Evolutionary conservation across 2,329 filamentous ascomycete genomes (phyloP).

Genomic region (Xylaria sp.): DNA sequence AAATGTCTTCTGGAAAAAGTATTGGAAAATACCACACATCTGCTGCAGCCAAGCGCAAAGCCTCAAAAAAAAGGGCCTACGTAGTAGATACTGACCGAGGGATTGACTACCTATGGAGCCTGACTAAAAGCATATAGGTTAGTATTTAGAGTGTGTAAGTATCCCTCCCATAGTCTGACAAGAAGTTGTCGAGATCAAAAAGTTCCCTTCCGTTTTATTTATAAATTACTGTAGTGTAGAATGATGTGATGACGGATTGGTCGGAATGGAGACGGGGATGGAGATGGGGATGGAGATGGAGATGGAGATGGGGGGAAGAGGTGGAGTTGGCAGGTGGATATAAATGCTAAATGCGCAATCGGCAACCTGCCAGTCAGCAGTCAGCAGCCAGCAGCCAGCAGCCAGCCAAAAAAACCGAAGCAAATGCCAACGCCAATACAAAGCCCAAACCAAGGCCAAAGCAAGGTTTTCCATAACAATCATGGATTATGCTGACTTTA

Average conservation of each 20-base stretch:
- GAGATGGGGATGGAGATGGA: neutral
- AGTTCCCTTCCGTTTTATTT: slow-evolving; percentile 6
- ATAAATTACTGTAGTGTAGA: neutral
- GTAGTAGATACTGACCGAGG: neutral
- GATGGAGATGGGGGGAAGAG: neutral
- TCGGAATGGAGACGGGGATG: too few relatives aligned
- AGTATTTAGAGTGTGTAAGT: neutral
- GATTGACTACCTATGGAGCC: neutral
- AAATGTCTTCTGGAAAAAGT: slow-evolving; percentile 29
- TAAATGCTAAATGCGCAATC: slow-evolving; percentile 3
- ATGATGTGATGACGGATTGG: slow-evolving; percentile 20
- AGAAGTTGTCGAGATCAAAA: neutral
- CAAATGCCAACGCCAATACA: neutral
- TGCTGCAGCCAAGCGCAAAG: neutral
- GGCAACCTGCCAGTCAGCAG: slow-evolving; percentile 11
- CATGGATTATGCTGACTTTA: slow-evolving; percentile 24
- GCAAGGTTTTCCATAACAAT: slow-evolving; percentile 1
- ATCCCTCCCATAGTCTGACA: slow-evolving; percentile 6
- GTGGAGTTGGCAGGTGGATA: slow-evolving; percentile 24
- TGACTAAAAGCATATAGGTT: neutral
- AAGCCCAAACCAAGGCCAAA: too few relatives aligned
- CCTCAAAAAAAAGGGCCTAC: slow-evolving; percentile 2
- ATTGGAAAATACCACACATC: slow-evolving; percentile 13
- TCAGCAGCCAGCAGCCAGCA: too few relatives aligned
- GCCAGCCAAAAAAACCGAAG: neutral